Base-by-base conservation (phyloP, 2,329 filamentous ascomycete species). In the Clarireedia hainanense region DNA sequence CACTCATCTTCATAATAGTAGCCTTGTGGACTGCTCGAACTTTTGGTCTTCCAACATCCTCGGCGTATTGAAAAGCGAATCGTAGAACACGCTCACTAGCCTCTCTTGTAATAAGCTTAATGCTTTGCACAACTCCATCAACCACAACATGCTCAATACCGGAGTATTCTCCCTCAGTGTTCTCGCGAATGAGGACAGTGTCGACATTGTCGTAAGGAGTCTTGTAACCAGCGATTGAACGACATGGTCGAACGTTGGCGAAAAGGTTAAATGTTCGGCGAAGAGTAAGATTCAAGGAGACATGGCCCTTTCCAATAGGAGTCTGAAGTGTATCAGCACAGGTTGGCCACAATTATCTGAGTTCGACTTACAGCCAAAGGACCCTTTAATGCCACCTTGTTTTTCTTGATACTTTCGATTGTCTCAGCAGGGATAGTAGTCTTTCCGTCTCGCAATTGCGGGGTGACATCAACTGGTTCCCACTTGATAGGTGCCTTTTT, bases 1-100 rank as follows among this genome's bases (percentile, higher is more conserved):
- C 94, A 72, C 88, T 92, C 89, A 96, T 95, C 85, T 99, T 99
- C 94, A 99, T 99, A 79, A 99, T 99, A 71, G 94, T 97, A 73
- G 94, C 94, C 84, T 99, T 99, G 88, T 99, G 94, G 62, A 97
- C 91, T 58, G 91, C 92, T 70, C 91, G 90, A 69, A 97, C 92
- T 88, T 96, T 96, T 73, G 85, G 91, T 80, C 89, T 89, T 76
- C 91, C 91, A 70, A 96, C 88, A 67, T 89, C 84, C 75, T 94
- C 82, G 66, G 94, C 94, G 73, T 99, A 91, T 79, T 99, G 92
- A 85, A 99, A 99, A 68, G 95, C 94, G 74, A 91, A 99, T 71
- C 91, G 87, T 65, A 97, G 84, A 55, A 99, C 94, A 67, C 94
- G 88, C 84, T 99, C 94, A 64, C 85, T 91, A 63, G 94, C 94